Evolutionary conservation across 1,139 yeast genomes (phyloP), one percentile per base, ranked within the genome.

Genomic region (Sporopachydermia cereana): DNA sequence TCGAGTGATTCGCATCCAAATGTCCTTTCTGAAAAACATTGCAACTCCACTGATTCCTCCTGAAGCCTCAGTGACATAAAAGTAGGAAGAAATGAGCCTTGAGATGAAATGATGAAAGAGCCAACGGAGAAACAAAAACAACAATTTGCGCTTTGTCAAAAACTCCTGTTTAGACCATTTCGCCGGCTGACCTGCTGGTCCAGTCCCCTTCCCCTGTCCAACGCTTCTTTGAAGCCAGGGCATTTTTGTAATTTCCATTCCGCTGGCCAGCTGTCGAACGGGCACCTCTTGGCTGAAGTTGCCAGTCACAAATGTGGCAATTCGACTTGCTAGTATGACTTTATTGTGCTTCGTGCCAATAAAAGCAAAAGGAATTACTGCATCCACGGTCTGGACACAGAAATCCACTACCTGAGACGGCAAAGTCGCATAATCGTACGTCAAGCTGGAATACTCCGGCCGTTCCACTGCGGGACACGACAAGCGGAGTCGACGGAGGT

Each of bases 31-130:
- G 45, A 46, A 50, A 22, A 47, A 69, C 50, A 0, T 72, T 50
- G 3, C 63, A 56, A 42, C 51, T 55, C 3, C 56, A 55, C 0
- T n/a, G n/a, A n/a, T n/a, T n/a, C 63, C 56, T 2, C 72, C 69
- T 1, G 79, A 67, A 0, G 71, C 59, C 45, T 78, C 81, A 0
- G 91, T 77, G 2, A 82, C 77, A 56, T 83, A 81, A 68, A 89
- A 89, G 54, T 75, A 77, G 0, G 71, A 60, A 0, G 66, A 59
- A 0, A 84, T 51, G 1, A 85, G 51, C 14, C 67, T 68, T 4
- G 72, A 66, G 1, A 85, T 50, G 45, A 79, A 68, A 0, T 45
- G 45, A 0, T 63, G 53, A 43, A 82, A 72, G 2, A 83, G 48
- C 95, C 95, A 89, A 2, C 49, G 44, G 1, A 84, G 27, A 46